Evolutionary conservation across 176 grass and related monocot species (phyloP), one percentile per base, ranked within the genome.

Genomic region (Phyllostachys edulis): DNA sequence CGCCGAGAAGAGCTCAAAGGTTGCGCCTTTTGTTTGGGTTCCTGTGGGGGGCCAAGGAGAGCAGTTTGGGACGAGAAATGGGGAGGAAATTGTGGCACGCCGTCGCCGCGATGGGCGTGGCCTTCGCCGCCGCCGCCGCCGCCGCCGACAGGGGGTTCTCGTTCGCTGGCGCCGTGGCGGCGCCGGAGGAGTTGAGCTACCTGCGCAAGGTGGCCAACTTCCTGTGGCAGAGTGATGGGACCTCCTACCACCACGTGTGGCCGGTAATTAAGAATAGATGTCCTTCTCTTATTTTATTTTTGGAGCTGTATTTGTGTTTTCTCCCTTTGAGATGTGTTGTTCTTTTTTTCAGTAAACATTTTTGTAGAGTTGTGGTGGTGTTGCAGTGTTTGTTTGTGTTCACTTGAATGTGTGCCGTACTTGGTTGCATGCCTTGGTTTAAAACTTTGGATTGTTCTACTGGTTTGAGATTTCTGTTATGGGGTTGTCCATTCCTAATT

Each of bases 191-290:
- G 4, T 37, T 9, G 45, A 44, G 56, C 80, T 84, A 65, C 36
- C 36, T 12, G 45, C 56, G 45, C 34, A 40, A 75, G 59, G 44
- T 65, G 27, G 70, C 59, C 16, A 55, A 45, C 17, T 61, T 67
- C 11, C 11, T 61, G 26, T 21, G 39, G 74, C 24, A 46, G 38
- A 69, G 41, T 39, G 78, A 45, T 9, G 67, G 36, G 15, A 78
- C 47, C 37, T 44, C 78, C 20, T 87, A 87, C 78, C 77, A 66
- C 61, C 61, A 79, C 44, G 75, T 88, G 16, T 88, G 87, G 87
- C 81, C 87, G 86, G 86, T 87, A 87, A 63, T 24, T 38, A 20
- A 27, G 4, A 3, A 5, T 18, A 9, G 16, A 69, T 17, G 54
- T 3, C 37, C 41, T 37, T 1, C 2, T 63, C 3, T 15, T 12